phyloP scores from a whole-genome alignment of 805 yeast genomes.

The Candida boleticola region DNA sequence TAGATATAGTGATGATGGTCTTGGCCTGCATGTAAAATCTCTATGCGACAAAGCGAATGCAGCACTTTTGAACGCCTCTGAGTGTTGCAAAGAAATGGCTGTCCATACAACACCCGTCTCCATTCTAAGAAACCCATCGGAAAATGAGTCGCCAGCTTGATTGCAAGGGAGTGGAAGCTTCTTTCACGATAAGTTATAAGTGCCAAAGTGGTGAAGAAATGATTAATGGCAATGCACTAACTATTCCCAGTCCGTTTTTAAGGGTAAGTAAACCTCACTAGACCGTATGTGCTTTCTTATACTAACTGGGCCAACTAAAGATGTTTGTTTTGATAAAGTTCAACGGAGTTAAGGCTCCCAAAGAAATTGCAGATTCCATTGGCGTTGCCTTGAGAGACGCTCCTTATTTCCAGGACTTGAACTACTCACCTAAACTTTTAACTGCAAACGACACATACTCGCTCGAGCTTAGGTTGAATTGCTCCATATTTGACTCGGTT shows the following conservation, averaged over 20 bases:
- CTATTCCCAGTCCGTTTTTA: slow-evolving; percentile 9
- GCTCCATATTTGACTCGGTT: slow-evolving; percentile 9
- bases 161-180: not conserved
- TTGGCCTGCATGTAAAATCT: too few species aligned
- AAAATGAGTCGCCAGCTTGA: too few species aligned
- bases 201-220: not conserved
- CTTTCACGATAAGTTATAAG: not conserved
- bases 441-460: slow-evolving; percentile 4
- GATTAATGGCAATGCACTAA: not conserved
- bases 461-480: slow-evolving; percentile 9
- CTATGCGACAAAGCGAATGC: too few species aligned
- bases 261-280: slow-evolving; percentile 7
- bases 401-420: not conserved
- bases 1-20: too few species aligned
- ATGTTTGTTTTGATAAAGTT: not conserved
- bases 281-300: too few species aligned
- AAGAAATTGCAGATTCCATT: not conserved
- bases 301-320: too few species aligned
- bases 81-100: too few species aligned
- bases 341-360: not conserved
- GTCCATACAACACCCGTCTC: too few species aligned
- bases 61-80: too few species aligned
- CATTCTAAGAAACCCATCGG: too few species aligned
- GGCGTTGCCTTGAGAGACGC: not conserved
- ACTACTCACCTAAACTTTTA: slow-evolving; percentile 3